Evolutionary conservation across 2,329 filamentous ascomycete species (phyloP).

Genomic region (Calonectria hawksworthii): DNA sequence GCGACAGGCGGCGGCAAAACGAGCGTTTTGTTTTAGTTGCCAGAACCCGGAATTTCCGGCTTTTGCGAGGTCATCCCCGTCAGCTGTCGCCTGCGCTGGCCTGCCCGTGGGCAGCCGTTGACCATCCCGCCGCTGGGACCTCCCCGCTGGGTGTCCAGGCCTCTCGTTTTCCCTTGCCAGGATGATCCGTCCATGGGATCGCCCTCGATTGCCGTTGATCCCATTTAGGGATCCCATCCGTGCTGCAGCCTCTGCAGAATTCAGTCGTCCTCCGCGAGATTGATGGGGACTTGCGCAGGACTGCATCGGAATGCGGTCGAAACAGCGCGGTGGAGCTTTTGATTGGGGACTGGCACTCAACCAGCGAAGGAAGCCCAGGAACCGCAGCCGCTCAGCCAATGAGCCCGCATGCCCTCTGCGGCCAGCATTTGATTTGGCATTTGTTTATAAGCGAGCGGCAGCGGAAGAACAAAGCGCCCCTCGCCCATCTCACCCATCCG

Average conservation of each 20-base stretch:
- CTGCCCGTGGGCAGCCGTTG: background rate
- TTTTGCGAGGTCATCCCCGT: constrained; percentile 6
- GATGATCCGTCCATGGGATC: background rate
- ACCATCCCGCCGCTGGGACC: background rate
- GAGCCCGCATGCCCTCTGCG: constrained; percentile 9
- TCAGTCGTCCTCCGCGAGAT: constrained; percentile 16
- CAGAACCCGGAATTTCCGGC: background rate
- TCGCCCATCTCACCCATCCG: background rate
- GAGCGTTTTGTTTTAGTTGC: constrained; percentile 14
- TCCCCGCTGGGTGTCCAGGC: background rate
- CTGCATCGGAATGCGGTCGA: constrained; percentile 27
- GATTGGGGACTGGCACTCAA: constrained; percentile 26
- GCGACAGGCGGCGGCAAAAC: background rate
- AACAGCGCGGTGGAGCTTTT: constrained; percentile 2
- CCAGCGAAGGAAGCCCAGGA: constrained; percentile 1
- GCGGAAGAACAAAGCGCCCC: constrained; percentile 3
- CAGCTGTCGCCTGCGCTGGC: background rate
- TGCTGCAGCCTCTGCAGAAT: background rate
- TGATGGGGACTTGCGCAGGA: constrained; percentile 26
- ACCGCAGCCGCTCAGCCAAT: constrained; percentile 22
- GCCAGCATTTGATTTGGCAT: constrained; percentile 11
- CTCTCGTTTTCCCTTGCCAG: background rate
- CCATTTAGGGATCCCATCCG: constrained; percentile 20
- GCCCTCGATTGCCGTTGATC: constrained; percentile 36
- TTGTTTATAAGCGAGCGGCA: constrained; percentile 12